Evolutionary conservation across 768 basidiomycete species (phyloP).

Genomic region (Suillus cothurnatus): DNA sequence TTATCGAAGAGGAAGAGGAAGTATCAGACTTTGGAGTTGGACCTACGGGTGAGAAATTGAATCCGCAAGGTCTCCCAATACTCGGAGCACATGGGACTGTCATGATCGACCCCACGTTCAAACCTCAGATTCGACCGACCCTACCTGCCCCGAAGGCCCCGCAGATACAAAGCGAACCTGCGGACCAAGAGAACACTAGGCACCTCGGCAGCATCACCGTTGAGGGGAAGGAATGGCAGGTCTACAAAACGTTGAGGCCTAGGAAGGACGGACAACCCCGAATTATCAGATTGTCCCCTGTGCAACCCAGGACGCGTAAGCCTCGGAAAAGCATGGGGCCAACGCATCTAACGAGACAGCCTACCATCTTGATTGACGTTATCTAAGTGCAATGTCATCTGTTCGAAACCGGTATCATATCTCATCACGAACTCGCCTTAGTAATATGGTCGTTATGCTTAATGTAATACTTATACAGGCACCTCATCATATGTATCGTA

Average conservation of each 20-base stretch:
- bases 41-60: conserved; percentile 22
- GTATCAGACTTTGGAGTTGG: conserved; percentile 15
- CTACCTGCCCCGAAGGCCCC: background rate
- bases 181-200: conserved; percentile 1
- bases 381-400: background rate
- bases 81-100: conserved; percentile 21
- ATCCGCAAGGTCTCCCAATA: conserved; percentile 20
- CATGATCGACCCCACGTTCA: conserved; percentile 12
- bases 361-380: background rate
- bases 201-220: conserved; percentile 9
- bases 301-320: background rate
- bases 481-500: background rate
- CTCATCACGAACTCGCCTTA: background rate
- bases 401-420: background rate
- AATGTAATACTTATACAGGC: background rate
- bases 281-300: conserved; percentile 1
- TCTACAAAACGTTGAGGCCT: conserved; percentile 5
- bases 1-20: conserved; percentile 13
- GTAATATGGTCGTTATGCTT: background rate
- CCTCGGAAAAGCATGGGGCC: background rate
- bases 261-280: conserved; percentile 5
- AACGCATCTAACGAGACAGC: background rate
- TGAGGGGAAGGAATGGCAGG: conserved; percentile 8
- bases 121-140: background rate
- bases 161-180: background rate